These are phyloP conservation scores for Pseudophaeomoniella oleicola DNA, from an alignment of 2,329 filamentous ascomycete genomes.

Conservation along the genomic window DNA sequence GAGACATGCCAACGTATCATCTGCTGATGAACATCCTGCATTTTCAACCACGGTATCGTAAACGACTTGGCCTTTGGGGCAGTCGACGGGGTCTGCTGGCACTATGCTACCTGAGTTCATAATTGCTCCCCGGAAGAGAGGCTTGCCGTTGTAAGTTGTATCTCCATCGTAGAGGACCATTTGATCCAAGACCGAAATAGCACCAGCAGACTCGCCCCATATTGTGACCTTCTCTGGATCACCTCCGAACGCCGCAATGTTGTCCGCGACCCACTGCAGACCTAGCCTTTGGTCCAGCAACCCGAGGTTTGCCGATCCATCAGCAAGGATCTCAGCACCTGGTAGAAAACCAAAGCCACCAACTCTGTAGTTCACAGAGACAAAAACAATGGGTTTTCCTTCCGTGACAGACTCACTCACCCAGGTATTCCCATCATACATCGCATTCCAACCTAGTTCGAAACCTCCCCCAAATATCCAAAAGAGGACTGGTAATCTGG, in stretches of 20 bases:
- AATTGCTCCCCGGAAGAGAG: constrained; percentile 41
- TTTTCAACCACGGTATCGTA: constrained; percentile 28
- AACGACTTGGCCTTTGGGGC: constrained; percentile 14
- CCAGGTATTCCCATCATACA: constrained; percentile 20
- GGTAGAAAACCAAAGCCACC: constrained; percentile 62
- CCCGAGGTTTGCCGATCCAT: constrained; percentile 56
- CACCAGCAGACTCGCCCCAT: constrained; percentile 59
- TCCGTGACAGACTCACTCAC: constrained; percentile 22
- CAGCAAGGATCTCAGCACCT: constrained; percentile 51
- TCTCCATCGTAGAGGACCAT: constrained; percentile 40
- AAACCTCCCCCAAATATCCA: constrained; percentile 55
- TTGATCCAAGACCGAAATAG: constrained; percentile 47
- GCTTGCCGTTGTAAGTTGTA: constrained; percentile 46
- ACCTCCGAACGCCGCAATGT: constrained; percentile 64
- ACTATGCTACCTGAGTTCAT: constrained; percentile 32
- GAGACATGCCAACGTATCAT: constrained; percentile 51
- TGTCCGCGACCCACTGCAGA: constrained; percentile 63
- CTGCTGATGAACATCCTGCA: constrained; percentile 28
- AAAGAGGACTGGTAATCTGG: constrained; percentile 51
- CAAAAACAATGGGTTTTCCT: constrained; percentile 52
- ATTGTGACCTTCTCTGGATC: constrained; percentile 67
- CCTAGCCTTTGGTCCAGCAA: constrained; percentile 58
- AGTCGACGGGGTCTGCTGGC: constrained; percentile 30
- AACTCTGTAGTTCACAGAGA: constrained; percentile 64
- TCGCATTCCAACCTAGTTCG: constrained; percentile 30